Conservation (phyloP, 495 filamentous ascomycete genomes). For the Podospora appendiculata region DNA sequence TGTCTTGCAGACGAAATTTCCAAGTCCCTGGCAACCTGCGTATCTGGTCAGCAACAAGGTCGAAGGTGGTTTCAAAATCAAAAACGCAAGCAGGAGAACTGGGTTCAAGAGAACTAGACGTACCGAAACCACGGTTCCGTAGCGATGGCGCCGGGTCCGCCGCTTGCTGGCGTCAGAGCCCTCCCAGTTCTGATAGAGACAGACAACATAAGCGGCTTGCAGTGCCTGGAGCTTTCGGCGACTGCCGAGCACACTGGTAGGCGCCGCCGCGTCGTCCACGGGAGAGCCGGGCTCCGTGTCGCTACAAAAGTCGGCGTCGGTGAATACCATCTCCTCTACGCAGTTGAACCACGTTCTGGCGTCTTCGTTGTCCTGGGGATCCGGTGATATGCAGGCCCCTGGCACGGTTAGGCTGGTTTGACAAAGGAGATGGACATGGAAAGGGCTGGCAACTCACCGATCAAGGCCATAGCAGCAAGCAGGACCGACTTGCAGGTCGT, state of each 20-base stretch:
- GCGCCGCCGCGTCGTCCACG: conserved; percentile 2
- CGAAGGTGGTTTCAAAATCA: too few species aligned
- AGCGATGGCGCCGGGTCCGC: conserved; percentile 21
- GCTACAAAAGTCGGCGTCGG: conserved; percentile 23
- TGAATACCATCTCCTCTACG: conserved; percentile 26
- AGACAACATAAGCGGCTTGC: conserved; percentile 20
- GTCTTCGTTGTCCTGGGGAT: conserved; percentile 18
- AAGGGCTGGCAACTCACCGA: conserved; percentile 9
- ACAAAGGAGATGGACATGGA: too few species aligned
- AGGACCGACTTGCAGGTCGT: conserved; percentile 13
- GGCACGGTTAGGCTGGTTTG: not conserved
- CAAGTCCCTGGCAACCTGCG: conserved; percentile 18
- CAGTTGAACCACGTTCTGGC: conserved; percentile 23
- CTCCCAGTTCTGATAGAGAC: conserved; percentile 24
- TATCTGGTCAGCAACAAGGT: too few species aligned
- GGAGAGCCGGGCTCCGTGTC: conserved; percentile 14
- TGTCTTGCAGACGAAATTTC: conserved; percentile 20
- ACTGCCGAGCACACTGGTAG: not conserved
- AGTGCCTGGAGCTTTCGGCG: conserved; percentile 18
- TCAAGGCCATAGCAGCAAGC: conserved; percentile 20
- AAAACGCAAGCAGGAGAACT: too few species aligned
- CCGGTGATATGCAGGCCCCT: conserved; percentile 25
- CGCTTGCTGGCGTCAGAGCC: conserved; percentile 18
- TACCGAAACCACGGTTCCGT: conserved; percentile 22
- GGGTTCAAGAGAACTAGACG: not conserved